A percentile compares a stretch with the other conserved stretches of the same genome.
phyloP scores from a whole-genome alignment of 768 basidiomycete species.

The Psilocybe tampanensis region DNA sequence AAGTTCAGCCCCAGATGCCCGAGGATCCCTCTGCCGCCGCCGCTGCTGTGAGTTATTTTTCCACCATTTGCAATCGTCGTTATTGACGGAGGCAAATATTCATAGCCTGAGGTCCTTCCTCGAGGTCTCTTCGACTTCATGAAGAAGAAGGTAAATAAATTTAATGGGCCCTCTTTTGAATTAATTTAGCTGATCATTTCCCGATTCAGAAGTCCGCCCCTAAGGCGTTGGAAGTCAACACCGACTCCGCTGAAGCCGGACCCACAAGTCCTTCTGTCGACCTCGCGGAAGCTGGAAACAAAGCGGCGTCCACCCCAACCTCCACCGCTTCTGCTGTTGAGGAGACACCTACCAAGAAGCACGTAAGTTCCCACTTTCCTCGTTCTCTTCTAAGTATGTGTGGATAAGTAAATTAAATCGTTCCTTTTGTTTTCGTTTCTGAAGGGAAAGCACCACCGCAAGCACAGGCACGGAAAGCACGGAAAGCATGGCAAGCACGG shows the following conservation, averaged over 20 bases:
- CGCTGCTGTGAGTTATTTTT: not conserved
- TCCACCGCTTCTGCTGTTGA: not conserved
- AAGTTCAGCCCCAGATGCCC: not conserved
- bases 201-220: not conserved
- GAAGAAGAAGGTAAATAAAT: not conserved
- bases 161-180: not conserved
- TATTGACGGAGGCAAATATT: not conserved
- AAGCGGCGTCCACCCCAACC: not conserved
- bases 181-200: not conserved
- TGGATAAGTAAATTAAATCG: no score
- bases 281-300: not conserved
- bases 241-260: not conserved
- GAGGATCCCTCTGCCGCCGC: not conserved
- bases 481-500: constrained; percentile 6
- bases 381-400: no score
- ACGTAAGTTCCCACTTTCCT: no score
- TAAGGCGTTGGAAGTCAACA: not conserved
- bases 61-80: no score
- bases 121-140: not conserved
- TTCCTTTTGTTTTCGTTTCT: no score
- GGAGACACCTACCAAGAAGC: not conserved
- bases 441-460: constrained; percentile 1
- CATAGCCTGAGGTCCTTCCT: not conserved
- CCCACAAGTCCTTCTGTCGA: not conserved
- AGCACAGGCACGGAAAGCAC: no score